phyloP scores from a whole-genome alignment of 768 basidiomycete species.

The Mycena vitilis region DNA sequence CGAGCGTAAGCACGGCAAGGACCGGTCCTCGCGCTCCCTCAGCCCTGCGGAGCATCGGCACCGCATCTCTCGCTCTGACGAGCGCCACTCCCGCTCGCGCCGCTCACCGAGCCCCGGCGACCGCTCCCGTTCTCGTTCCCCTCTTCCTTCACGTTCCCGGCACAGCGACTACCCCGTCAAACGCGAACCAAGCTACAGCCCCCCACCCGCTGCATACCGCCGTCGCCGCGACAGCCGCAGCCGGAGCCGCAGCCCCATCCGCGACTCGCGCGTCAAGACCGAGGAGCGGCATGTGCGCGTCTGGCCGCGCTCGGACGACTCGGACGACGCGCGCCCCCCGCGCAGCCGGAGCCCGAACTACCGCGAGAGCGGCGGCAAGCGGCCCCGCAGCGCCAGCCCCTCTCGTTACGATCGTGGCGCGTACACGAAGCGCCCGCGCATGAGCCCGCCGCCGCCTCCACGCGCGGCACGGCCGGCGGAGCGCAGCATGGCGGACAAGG shows the following conservation, averaged over 20 bases:
- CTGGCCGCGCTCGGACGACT: constrained; percentile 66
- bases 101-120: constrained; percentile 60
- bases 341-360: constrained; percentile 29
- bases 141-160: constrained; percentile 40
- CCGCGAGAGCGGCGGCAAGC: constrained; percentile 49
- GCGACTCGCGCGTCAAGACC: constrained; percentile 34
- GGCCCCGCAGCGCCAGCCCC: constrained; percentile 53
- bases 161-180: constrained; percentile 35
- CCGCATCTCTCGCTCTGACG: constrained; percentile 43
- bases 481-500: constrained; percentile 37
- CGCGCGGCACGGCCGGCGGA: constrained; percentile 38
- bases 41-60: constrained; percentile 43
- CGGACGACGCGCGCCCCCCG: constrained; percentile 49
- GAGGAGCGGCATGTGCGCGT: constrained; percentile 49
- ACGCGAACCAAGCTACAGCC: constrained; percentile 41
- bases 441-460: constrained; percentile 54
- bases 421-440: constrained; percentile 63
- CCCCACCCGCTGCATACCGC: constrained; percentile 47
- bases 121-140: constrained; percentile 41
- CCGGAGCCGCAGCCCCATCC: constrained; percentile 46
- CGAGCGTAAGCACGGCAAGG: constrained; percentile 48
- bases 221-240: constrained; percentile 47
- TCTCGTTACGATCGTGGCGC: constrained; percentile 42
- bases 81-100: constrained; percentile 51
- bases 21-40: constrained; percentile 42